Evolutionary conservation across 345 rosid species (phyloP).

Genomic region (Eucalyptus shirleyi): DNA sequence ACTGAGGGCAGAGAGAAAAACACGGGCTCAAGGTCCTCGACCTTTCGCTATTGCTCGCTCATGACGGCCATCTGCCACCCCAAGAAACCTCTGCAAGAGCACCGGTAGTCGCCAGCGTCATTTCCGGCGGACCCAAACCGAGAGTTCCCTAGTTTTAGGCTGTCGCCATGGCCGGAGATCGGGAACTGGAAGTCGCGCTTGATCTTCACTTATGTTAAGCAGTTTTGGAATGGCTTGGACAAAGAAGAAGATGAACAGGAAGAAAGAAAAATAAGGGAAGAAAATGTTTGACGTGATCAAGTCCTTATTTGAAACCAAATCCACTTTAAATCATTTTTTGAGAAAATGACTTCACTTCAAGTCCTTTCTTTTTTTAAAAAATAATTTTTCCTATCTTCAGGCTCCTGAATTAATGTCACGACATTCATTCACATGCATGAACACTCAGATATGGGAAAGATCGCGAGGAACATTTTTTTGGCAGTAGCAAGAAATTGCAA

Average conservation of each 20-base stretch:
- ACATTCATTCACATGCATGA: background rate
- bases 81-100: no score
- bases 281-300: no score
- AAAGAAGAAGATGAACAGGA: no score
- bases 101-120: background rate
- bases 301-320: background rate
- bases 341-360: no score
- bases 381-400: background rate
- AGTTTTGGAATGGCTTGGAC: no score
- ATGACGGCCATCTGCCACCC: no score
- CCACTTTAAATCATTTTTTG: no score
- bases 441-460: background rate
- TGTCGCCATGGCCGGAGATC: background rate
- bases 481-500: background rate
- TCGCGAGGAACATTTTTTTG: background rate
- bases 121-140: background rate
- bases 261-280: no score
- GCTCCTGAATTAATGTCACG: background rate
- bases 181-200: background rate
- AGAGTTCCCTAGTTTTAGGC: background rate
- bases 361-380: accelerated
- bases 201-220: background rate
- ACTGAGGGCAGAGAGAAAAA: background rate
- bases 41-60: no score
- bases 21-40: background rate